Evolutionary conservation across 2,329 filamentous ascomycete species (phyloP), one percentile per base, ranked within the genome.

Genomic region (Fusarium tricinctum): DNA sequence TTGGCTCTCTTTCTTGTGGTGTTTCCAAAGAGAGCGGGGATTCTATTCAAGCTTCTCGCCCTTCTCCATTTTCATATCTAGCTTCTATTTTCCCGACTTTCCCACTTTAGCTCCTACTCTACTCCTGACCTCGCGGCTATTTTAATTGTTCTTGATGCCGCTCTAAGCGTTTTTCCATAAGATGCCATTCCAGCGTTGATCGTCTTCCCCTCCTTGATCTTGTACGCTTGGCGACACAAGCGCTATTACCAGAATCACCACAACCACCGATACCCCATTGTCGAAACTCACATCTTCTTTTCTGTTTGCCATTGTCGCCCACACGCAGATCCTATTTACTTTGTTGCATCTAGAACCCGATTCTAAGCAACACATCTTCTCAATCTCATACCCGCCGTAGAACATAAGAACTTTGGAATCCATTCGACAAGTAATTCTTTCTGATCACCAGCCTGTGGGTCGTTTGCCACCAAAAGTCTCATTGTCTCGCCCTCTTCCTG

Each of bases 21-120:
- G 62, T 69, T 68, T 56, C 53, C 53, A 42, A 35, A 51, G 62
- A 50, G 62, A 65, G 66, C 53, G 63, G 67, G 63, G 62, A 56
- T 68, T 56, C 63, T 30, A 64, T 67, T 66, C 63, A 63, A 68
- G 47, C 67, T 70, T 70, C 62, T 63, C 22, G 42, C 56, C 33
- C 47, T 68, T 68, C 66, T 68, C 66, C 66, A 70, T 63, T 69
- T 69, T 39, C 62, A 64, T 55, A 69, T 64, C 58, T 58, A 69
- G 61, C 66, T 65, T 68, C 44, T 63, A 64, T 61, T 51, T 59
- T 63, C 68, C 58, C 40, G 42, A 33, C 30, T 64, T 58, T 60
- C 49, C 30, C 32, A 44, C 55, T 54, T 22, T 53, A 54, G 61
- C 40, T 60, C 40, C 45, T 48, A 35, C 15, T 40, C 42, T 50